These are phyloP conservation scores for Telopea speciosissima DNA, from an alignment of 177 flowering plant species.

Conservation along the genomic window DNA sequence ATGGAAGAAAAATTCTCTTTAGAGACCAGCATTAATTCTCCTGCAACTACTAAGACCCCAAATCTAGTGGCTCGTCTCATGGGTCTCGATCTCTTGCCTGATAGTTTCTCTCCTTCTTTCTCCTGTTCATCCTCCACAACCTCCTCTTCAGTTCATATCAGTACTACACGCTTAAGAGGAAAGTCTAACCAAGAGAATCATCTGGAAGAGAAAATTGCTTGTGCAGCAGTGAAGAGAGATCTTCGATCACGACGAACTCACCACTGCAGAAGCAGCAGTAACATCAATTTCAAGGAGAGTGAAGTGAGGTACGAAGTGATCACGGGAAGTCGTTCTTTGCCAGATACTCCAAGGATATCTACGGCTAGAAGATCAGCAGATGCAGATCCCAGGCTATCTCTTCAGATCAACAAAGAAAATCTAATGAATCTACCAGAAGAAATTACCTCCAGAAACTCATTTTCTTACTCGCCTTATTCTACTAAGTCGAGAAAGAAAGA, in stretches of 20 bases:
- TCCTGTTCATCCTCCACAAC: constrained; percentile 2
- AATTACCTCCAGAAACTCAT: constrained; percentile 6
- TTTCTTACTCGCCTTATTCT: constrained; percentile 10
- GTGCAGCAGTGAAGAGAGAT: neutral
- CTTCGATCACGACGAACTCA: constrained; percentile 7
- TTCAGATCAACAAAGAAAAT: constrained; percentile 67
- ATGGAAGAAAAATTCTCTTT: constrained; percentile 19
- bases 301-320: constrained; percentile 6
- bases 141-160: constrained; percentile 16
- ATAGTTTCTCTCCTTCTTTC: constrained; percentile 16
- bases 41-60: constrained; percentile 64
- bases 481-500: constrained; percentile 17
- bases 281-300: constrained; percentile 6
- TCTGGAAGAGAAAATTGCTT: constrained; percentile 1
- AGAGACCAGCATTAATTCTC: constrained; percentile 36
- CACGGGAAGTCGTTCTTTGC: constrained; percentile 45
- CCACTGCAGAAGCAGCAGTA: constrained; percentile 9
- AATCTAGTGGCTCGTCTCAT: constrained; percentile 77
- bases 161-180: constrained; percentile 5
- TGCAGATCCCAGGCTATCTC: constrained; percentile 59
- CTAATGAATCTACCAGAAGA: constrained; percentile 18
- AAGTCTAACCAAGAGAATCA: constrained; percentile 3
- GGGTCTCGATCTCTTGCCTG: constrained; percentile 93
- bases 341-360: constrained; percentile 66
- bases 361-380: constrained; percentile 69